Conservation (phyloP, 768 basidiomycete species). For the Suillus decipiens region DNA sequence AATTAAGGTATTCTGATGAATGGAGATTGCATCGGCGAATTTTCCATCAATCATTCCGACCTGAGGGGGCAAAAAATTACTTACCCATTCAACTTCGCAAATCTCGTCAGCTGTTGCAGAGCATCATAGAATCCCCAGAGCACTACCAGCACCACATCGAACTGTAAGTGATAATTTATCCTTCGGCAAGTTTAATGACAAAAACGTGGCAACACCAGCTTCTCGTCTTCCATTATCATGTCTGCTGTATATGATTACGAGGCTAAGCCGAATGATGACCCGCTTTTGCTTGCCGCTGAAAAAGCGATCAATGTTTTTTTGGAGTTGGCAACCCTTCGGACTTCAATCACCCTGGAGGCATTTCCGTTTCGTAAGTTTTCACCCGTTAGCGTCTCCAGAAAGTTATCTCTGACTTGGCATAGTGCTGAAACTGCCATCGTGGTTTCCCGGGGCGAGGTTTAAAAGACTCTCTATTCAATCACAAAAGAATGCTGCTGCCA, state of each 20-base stretch:
- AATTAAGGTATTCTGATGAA: slow-evolving; percentile 31
- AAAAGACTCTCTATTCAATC: slow-evolving; percentile 32
- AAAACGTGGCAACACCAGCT: slow-evolving; percentile 19
- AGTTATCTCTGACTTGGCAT: slow-evolving; percentile 17
- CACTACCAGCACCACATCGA: slow-evolving; percentile 31
- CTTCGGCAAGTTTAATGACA: neutral
- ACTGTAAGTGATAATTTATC: slow-evolving; percentile 22
- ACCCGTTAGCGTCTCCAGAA: slow-evolving; percentile 8
- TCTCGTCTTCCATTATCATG: slow-evolving; percentile 35
- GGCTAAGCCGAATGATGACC: slow-evolving; percentile 28
- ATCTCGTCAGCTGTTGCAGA: slow-evolving; percentile 26
- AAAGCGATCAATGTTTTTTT: slow-evolving; percentile 29
- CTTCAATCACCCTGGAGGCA: slow-evolving; percentile 29
- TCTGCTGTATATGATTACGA: slow-evolving; percentile 36
- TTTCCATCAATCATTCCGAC: slow-evolving; percentile 34
- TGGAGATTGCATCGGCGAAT: slow-evolving; percentile 35
- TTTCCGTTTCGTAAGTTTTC: slow-evolving; percentile 33
- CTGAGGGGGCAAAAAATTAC: slow-evolving; percentile 28
- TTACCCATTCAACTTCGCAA: slow-evolving; percentile 30
- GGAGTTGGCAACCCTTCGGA: slow-evolving; percentile 27
- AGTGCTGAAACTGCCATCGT: slow-evolving; percentile 33
- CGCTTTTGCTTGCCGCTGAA: slow-evolving; percentile 31
- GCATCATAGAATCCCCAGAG: slow-evolving; percentile 26
- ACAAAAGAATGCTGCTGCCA: slow-evolving; percentile 28
- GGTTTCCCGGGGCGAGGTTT: slow-evolving; percentile 39